Evolutionary conservation across 75 land plant genomes (phyloP).

Genomic region (Pinus albicaulis): DNA sequence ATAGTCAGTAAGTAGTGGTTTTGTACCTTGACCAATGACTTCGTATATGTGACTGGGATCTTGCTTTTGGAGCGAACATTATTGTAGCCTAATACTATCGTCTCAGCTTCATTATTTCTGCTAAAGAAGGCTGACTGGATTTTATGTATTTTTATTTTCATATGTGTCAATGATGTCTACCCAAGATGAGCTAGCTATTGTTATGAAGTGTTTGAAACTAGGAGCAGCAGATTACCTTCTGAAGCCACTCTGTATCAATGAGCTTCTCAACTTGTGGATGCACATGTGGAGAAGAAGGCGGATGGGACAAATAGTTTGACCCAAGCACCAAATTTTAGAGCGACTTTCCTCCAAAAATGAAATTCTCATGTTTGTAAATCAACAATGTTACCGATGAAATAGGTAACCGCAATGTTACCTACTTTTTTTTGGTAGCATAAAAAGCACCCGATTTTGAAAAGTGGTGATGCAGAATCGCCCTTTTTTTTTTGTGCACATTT

Average conservation of each 20-base stretch:
- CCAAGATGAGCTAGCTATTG: slow-evolving; percentile 77
- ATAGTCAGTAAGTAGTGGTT: slow-evolving; percentile 50
- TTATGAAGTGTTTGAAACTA: slow-evolving; percentile 76
- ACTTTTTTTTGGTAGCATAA: too few relatives aligned
- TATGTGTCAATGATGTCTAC: slow-evolving; percentile 79
- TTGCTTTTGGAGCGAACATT: too few relatives aligned
- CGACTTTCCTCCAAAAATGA: slow-evolving; percentile 2
- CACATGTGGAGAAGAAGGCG: slow-evolving; percentile 90
- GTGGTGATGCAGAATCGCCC: too few relatives aligned
- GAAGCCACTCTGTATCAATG: slow-evolving; percentile 85
- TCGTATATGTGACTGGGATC: neutral
- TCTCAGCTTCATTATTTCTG: too few relatives aligned
- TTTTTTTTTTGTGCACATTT: too few relatives aligned
- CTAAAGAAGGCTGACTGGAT: too few relatives aligned
- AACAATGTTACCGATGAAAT: too few relatives aligned
- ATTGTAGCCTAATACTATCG: too few relatives aligned
- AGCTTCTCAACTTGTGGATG: slow-evolving; percentile 85
- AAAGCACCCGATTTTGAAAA: too few relatives aligned
- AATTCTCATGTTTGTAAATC: neutral
- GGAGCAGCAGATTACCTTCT: slow-evolving; percentile 96
- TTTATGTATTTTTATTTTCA: too few relatives aligned
- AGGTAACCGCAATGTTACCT: too few relatives aligned
- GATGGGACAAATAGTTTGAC: slow-evolving; percentile 38
- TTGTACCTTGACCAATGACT: neutral
- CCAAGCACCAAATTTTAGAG: neutral